Conservation (phyloP, 139 green algal genomes). For the Zygnema circumcarinatum region DNA sequence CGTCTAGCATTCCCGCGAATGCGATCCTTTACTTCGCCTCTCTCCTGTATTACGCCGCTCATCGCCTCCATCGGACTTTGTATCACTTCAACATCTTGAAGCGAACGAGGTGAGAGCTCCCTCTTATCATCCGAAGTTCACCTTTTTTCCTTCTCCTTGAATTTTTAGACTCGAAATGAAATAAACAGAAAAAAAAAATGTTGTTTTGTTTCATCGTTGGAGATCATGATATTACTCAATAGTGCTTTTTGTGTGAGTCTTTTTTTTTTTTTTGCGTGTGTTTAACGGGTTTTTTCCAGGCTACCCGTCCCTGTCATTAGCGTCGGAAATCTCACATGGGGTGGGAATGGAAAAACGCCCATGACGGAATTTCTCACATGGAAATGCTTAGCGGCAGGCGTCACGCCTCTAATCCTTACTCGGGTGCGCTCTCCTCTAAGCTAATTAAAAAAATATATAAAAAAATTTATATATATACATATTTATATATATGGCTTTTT, state of each 20-base stretch:
- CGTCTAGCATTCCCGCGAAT: too few species aligned
- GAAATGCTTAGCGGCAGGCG: not conserved
- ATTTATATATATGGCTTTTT: not conserved
- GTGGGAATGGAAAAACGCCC: slow-evolving; percentile 60
- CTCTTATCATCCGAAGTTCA: too few species aligned
- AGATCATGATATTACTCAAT: too few species aligned
- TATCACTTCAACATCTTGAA: not conserved
- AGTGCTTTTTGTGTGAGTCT: too few species aligned
- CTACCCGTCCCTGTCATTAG: slow-evolving; percentile 54
- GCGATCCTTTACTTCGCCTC: not conserved
- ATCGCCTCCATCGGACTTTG: not conserved
- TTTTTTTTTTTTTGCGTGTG: too few species aligned
- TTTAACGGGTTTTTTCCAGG: too few species aligned
- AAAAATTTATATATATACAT: slow-evolving; percentile 4
- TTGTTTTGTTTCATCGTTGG: too few species aligned
- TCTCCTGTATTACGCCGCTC: not conserved
- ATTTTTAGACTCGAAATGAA: too few species aligned
- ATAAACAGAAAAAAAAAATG: too few species aligned
- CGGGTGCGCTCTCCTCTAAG: slow-evolving; percentile 14
- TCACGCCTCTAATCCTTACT: slow-evolving; percentile 37
- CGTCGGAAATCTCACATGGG: slow-evolving; percentile 60
- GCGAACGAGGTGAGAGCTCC: not conserved
- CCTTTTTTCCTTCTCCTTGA: too few species aligned
- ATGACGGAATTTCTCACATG: slow-evolving; percentile 55
- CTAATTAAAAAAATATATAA: slow-evolving; percentile 1